Evolutionary conservation across 495 filamentous ascomycete species (phyloP).

Genomic region (Paragyromitra xinjiangensis): DNA sequence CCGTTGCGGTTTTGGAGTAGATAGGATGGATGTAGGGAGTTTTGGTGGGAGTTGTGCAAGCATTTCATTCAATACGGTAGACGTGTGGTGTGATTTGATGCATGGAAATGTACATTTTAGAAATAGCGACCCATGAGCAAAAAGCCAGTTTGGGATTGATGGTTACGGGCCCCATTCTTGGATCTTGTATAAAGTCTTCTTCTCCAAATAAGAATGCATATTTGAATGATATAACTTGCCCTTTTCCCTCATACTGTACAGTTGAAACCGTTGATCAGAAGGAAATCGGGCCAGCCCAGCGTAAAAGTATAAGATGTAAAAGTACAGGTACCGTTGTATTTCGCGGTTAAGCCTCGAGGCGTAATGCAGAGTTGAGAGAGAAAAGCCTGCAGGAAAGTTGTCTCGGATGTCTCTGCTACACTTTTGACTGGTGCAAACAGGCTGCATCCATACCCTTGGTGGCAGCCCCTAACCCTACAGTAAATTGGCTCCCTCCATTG

Average conservation of each 20-base stretch:
- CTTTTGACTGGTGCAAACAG: too few species aligned
- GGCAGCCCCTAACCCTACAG: too few species aligned
- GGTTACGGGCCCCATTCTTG: conserved; percentile 4
- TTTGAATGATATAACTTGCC: conserved; percentile 6
- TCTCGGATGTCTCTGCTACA: too few species aligned
- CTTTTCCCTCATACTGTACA: conserved; percentile 4
- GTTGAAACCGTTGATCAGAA: conserved; percentile 1
- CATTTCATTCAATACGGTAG: conserved; percentile 10
- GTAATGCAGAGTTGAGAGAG: too few species aligned
- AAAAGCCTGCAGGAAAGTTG: too few species aligned
- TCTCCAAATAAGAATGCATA: conserved; percentile 15
- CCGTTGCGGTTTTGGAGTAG: conserved; percentile 89
- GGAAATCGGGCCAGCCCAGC: not conserved
- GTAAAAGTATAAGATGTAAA: conserved; percentile 29
- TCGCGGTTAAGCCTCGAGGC: too few species aligned
- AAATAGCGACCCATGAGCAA: conserved; percentile 28
- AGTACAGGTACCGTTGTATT: too few species aligned
- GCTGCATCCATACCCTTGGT: too few species aligned
- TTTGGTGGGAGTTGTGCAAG: not conserved
- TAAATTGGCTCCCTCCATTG: too few species aligned
- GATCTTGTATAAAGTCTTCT: conserved; percentile 40
- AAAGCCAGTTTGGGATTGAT: conserved; percentile 18
- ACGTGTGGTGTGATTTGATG: not conserved
- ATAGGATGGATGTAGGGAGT: conserved; percentile 13
- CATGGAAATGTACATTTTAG: conserved; percentile 41